Base-by-base conservation (phyloP, 2,329 filamentous ascomycete species). In the Pseudocercospora pini-densiflorae region DNA sequence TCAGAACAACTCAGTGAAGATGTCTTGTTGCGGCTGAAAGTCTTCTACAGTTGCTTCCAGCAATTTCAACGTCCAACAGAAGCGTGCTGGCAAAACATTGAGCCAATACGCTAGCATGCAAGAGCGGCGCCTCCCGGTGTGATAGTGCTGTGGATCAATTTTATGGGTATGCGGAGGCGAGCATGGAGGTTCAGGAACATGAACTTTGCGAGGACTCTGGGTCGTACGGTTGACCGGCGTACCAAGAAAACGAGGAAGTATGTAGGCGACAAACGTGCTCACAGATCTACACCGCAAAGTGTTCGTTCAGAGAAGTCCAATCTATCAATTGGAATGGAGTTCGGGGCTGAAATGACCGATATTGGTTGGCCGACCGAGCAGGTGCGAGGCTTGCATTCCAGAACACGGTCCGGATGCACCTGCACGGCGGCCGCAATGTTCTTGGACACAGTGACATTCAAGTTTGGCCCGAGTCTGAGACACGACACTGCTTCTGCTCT, bases 71-170 rank as follows among this genome's bases (percentile, higher is more conserved):
- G 8, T 31, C 29, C 29, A 31, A 33, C 31, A 33, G 31, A 33
- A 33, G 31, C 31, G 31, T 33, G 31, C 12, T 55, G 51, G 51
- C 23, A 29, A n/a, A 27, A 14, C 24, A 16, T 53, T 24, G 24
- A 53, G 21, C 21, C 49, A 24, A 21, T 54, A 54, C 49, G 19
- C 19, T 23, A 19, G 45, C 45, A 49, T 49, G 49, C 23, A 24
- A 6, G 23, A 23, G 49, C 49, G 49, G 49, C 51, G 51, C 51
- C 51, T 54, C 21, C 51, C 51, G 51, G 51, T 29, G 51, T 55
- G 51, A 55, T 55, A 55, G 51, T 33, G 51, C 24, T n/a, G 24
- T 55, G 51, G 51, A 55, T 10, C 51, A 16, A n/a, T 14, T 14
- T 19, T 31, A 27, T 33, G 51, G 51, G 24, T 55, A 31, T 55